A percentile compares a stretch with the other conserved stretches of the same genome.
Evolutionary conservation across 2,329 filamentous ascomycete genomes (phyloP).

Genomic region (Dothistroma pini): DNA sequence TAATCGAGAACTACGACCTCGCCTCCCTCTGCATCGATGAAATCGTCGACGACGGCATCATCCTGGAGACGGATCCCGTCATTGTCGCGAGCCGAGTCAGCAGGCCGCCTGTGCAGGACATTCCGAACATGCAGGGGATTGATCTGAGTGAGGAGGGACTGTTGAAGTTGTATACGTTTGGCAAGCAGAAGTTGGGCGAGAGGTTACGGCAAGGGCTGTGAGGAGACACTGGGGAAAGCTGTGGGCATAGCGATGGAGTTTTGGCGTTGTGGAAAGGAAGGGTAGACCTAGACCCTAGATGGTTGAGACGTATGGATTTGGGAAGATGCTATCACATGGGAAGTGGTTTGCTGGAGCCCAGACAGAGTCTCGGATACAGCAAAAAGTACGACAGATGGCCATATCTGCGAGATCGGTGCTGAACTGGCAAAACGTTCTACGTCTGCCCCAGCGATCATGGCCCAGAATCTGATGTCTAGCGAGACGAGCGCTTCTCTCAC

Average conservation of each 20-base stretch:
- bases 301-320: neutral
- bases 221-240: neutral
- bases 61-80: constrained; percentile 94
- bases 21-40: constrained; percentile 93
- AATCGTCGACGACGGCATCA: constrained; percentile 91
- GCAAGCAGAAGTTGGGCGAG: constrained; percentile 86
- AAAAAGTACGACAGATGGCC: neutral
- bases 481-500: too few relatives aligned
- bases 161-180: constrained; percentile 89
- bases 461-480: too few relatives aligned
- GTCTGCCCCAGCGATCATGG: too few relatives aligned
- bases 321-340: neutral
- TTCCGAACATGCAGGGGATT: constrained; percentile 82
- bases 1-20: constrained; percentile 98
- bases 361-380: neutral
- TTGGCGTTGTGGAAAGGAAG: neutral
- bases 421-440: too few relatives aligned
- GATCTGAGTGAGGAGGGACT: constrained; percentile 94
- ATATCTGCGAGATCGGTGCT: too few relatives aligned
- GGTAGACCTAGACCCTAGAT: neutral
- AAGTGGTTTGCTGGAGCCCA: neutral
- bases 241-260: neutral
- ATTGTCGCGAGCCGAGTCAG: constrained; percentile 90
- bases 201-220: constrained; percentile 80
- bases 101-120: constrained; percentile 85